phyloP scores from a whole-genome alignment of 345 rosid species.

The Populus pruinosa region DNA sequence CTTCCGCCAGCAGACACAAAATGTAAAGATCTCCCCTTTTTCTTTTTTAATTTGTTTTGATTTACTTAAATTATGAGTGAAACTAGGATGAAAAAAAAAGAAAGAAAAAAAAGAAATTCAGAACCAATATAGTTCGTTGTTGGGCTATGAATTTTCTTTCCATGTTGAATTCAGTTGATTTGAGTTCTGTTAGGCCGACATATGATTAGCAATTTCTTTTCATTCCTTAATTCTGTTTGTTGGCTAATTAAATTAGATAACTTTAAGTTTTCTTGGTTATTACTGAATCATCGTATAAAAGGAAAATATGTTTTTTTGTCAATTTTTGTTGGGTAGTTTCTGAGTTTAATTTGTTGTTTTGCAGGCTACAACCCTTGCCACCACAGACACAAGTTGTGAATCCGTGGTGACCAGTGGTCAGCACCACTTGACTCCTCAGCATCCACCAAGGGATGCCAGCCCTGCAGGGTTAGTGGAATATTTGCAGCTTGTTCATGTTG shows the following conservation, averaged over 20 bases:
- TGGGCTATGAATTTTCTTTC: background rate
- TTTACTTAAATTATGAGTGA: background rate
- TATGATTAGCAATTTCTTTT: background rate
- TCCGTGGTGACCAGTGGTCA: constrained; percentile 99
- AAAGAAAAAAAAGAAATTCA: background rate
- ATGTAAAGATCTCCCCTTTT: constrained; percentile 33
- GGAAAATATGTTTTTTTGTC: background rate
- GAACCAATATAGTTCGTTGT: background rate
- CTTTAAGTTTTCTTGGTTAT: background rate
- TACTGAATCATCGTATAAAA: background rate
- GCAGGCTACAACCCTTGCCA: constrained; percentile 75
- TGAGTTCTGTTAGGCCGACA: background rate
- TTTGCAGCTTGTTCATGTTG: constrained; percentile 13
- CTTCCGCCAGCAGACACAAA: constrained; percentile 93
- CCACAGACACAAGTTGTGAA: constrained; percentile 96
- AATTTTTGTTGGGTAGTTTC: background rate
- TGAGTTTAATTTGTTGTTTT: constrained; percentile 16
- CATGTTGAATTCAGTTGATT: background rate
- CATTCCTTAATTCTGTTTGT: background rate
- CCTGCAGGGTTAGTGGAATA: constrained; percentile 91
- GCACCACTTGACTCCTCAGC: constrained; percentile 88
- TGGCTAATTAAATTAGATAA: background rate
- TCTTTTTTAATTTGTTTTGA: background rate
- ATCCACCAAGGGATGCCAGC: constrained; percentile 99
- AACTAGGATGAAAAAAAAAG: background rate